These are phyloP conservation scores for Yamadazyma membranifaciens DNA, from an alignment of 1,139 yeast genomes.

Conservation along the genomic window DNA sequence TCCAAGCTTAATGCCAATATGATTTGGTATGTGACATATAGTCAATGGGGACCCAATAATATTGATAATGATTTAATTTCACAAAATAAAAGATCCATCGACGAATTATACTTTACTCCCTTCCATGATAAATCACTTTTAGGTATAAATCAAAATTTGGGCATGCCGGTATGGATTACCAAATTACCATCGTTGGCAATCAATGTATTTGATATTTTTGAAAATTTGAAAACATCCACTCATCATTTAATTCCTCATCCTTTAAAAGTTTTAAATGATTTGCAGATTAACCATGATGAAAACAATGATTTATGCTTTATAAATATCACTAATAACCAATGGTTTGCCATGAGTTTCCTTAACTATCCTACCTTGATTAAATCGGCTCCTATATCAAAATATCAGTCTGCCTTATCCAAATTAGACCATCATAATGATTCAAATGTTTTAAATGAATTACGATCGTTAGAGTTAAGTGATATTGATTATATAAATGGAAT, in stretches of 20 bases:
- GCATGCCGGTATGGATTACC: slow-evolving; percentile 79
- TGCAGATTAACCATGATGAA: slow-evolving; percentile 26
- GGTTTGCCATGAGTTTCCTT: slow-evolving; percentile 84
- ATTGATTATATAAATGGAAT: slow-evolving; percentile 49
- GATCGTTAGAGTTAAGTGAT: slow-evolving; percentile 16
- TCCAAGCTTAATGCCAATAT: slow-evolving; percentile 59
- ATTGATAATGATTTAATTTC: slow-evolving; percentile 67
- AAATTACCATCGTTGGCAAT: slow-evolving; percentile 66
- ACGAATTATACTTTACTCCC: slow-evolving; percentile 79
- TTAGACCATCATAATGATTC: slow-evolving; percentile 15
- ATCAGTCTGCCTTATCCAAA: slow-evolving; percentile 40
- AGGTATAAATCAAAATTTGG: slow-evolving; percentile 64
- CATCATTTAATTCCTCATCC: slow-evolving; percentile 68
- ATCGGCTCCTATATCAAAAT: slow-evolving; percentile 71
- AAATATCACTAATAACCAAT: slow-evolving; percentile 64
- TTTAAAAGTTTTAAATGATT: slow-evolving; percentile 39
- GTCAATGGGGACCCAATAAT: slow-evolving; percentile 93
- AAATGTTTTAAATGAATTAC: slow-evolving; percentile 12
- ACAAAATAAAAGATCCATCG: slow-evolving; percentile 54
- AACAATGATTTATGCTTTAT: slow-evolving; percentile 52
- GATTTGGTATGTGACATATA: slow-evolving; percentile 83
- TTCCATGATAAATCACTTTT: slow-evolving; percentile 69
- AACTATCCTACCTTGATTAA: slow-evolving; percentile 79
- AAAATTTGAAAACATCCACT: slow-evolving; percentile 23
- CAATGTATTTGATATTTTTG: slow-evolving; percentile 69